Percentiles rank a stretch among this genome's conserved stretches.
phyloP scores from a whole-genome alignment of 2,329 filamentous ascomycete genomes.

The Capronia coronata region DNA sequence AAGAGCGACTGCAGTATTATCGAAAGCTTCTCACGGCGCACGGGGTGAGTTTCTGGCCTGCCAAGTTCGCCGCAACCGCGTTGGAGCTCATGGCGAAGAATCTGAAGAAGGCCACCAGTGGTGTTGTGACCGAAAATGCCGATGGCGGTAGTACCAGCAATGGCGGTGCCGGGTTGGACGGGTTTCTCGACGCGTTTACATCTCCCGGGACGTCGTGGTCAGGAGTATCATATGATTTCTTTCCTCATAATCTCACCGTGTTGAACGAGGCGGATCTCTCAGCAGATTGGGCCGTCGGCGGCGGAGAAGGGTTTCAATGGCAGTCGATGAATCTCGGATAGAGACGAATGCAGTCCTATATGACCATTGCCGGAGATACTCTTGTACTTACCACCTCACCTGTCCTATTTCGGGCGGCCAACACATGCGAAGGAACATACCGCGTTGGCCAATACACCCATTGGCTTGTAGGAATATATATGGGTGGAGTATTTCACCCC shows the following conservation, averaged over 20 bases:
- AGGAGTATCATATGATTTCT: constrained; percentile 15
- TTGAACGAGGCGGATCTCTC: constrained; percentile 13
- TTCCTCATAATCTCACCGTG: constrained; percentile 13
- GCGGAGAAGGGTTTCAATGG: no score
- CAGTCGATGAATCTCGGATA: no score
- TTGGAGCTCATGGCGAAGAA: constrained; percentile 16
- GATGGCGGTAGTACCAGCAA: not conserved
- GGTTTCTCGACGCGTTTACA: constrained; percentile 8
- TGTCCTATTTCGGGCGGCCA: no score
- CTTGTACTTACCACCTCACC: no score
- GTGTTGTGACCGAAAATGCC: not conserved
- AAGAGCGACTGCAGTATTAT: constrained; percentile 10
- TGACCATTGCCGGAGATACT: no score
- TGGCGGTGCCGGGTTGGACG: not conserved
- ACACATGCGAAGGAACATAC: no score
- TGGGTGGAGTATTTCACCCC: no score
- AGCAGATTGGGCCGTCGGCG: constrained; percentile 4
- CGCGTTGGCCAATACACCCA: no score
- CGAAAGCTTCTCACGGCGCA: constrained; percentile 11
- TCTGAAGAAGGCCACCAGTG: constrained; percentile 13
- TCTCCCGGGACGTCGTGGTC: constrained; percentile 13
- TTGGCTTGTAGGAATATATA: no score
- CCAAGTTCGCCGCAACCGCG: constrained; percentile 14
- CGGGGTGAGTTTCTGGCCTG: constrained; percentile 15
- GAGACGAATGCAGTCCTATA: no score